Conservation (phyloP, 2,329 filamentous ascomycete genomes). For the Lachnellula arida region DNA sequence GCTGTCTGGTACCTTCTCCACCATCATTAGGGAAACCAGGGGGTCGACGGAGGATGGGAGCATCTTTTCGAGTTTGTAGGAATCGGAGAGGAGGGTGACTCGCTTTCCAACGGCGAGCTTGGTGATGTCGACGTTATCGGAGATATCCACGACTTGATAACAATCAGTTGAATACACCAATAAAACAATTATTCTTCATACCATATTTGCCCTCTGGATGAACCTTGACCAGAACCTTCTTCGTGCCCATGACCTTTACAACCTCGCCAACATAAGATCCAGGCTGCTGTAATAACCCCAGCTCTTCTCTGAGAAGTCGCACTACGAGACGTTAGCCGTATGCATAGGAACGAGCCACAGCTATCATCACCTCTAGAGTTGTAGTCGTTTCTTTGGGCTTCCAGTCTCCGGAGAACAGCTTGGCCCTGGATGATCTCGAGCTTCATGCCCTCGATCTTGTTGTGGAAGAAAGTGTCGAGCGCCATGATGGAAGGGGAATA, state of each 20-base stretch:
- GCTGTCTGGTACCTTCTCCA: slow-evolving; percentile 98
- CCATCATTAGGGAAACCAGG: slow-evolving; percentile 99
- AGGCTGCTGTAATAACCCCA: slow-evolving; percentile 92
- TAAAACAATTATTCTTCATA: slow-evolving; percentile 39
- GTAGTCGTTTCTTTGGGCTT: slow-evolving; percentile 98
- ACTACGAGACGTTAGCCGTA: slow-evolving; percentile 44
- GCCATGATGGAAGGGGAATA: slow-evolving; percentile 63
- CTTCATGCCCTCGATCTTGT: slow-evolving; percentile 99
- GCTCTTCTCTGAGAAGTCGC: slow-evolving; percentile 87
- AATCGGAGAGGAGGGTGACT: slow-evolving; percentile 92
- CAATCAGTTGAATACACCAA: slow-evolving; percentile 13
- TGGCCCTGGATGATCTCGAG: slow-evolving; percentile 99
- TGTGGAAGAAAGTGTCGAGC: slow-evolving; percentile 98
- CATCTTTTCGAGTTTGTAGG: slow-evolving; percentile 98
- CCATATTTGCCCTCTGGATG: slow-evolving; percentile 99
- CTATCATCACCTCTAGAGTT: slow-evolving; percentile 65
- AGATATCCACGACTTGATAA: slow-evolving; percentile 80
- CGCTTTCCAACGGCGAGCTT: slow-evolving; percentile 98
- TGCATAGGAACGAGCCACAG: background rate
- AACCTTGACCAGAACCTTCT: slow-evolving; percentile 98
- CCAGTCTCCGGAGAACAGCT: slow-evolving; percentile 86
- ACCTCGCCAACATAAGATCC: slow-evolving; percentile 98
- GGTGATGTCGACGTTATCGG: slow-evolving; percentile 86
- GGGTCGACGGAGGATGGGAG: slow-evolving; percentile 97
- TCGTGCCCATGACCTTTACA: slow-evolving; percentile 99